Percentiles rank a stretch among this genome's conserved stretches.
Evolutionary conservation across 768 basidiomycete species (phyloP).

Genomic region (Daedaleopsis nitida): DNA sequence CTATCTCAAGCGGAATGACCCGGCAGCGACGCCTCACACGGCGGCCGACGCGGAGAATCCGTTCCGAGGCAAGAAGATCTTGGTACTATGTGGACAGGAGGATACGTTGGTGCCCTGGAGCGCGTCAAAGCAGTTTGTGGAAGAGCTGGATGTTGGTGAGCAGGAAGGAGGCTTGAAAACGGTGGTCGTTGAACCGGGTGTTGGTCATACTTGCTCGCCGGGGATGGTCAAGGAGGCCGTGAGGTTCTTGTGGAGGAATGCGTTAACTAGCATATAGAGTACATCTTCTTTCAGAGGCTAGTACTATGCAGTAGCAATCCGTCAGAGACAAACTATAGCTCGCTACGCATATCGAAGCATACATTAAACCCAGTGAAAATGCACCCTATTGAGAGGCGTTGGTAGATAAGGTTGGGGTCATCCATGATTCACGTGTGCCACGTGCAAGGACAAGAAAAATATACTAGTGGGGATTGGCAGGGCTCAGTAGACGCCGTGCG

Average conservation of each 20-base stretch:
- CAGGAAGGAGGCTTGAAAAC: slow-evolving; percentile 51
- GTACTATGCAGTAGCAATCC: too few relatives aligned
- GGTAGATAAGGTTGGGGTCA: too few relatives aligned
- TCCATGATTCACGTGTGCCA: too few relatives aligned
- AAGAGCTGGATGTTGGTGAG: slow-evolving; percentile 52
- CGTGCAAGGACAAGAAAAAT: too few relatives aligned
- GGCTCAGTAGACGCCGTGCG: too few relatives aligned
- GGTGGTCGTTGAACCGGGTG: slow-evolving; percentile 52
- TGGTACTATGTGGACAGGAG: slow-evolving; percentile 65
- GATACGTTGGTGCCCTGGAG: slow-evolving; percentile 73
- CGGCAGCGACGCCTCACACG: slow-evolving; percentile 43
- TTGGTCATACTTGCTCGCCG: slow-evolving; percentile 63
- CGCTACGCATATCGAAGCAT: too few relatives aligned
- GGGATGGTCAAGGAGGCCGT: slow-evolving; percentile 57
- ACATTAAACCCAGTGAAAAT: too few relatives aligned
- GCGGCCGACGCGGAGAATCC: slow-evolving; percentile 46
- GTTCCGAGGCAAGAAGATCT: slow-evolving; percentile 69
- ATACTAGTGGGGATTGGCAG: too few relatives aligned
- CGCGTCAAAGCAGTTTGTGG: slow-evolving; percentile 57
- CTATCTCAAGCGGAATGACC: slow-evolving; percentile 48
- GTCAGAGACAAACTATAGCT: too few relatives aligned
- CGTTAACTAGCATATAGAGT: too few relatives aligned
- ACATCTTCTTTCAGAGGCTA: too few relatives aligned
- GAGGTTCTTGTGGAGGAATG: slow-evolving; percentile 27
- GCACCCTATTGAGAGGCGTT: too few relatives aligned